Evolutionary conservation across 306 rosid genomes (phyloP).

Genomic region (Carpinus fangiana): DNA sequence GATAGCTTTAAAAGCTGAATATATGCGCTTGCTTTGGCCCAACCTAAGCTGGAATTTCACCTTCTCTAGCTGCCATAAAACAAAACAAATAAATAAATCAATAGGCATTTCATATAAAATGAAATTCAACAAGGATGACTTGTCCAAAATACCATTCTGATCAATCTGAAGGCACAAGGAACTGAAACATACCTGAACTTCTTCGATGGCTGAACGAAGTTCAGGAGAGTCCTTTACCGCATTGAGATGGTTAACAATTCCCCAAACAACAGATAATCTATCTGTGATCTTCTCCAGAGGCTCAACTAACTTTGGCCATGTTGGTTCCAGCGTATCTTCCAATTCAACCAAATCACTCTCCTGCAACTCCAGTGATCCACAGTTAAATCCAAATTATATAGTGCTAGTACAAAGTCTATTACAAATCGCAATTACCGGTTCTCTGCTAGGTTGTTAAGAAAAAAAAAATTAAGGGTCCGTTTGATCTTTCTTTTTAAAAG

Average conservation of each 20-base stretch:
- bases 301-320: neutral
- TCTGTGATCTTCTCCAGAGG: neutral
- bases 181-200: neutral
- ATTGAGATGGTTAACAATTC: neutral
- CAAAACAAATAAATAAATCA: neutral
- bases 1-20: neutral
- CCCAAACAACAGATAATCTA: neutral
- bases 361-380: neutral
- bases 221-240: neutral
- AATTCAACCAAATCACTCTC: constrained; percentile 1
- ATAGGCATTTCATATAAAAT: neutral
- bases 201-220: neutral
- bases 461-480: too few species aligned
- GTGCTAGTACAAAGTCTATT: too few species aligned
- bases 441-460: too few species aligned
- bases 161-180: neutral
- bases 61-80: neutral
- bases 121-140: neutral
- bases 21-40: neutral
- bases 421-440: too few species aligned
- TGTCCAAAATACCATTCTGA: neutral
- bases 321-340: neutral
- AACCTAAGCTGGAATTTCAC: constrained; percentile 8
- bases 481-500: too few species aligned
- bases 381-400: neutral